Evolutionary conservation across 305 asterid species (phyloP), one percentile per base, ranked within the genome.

Genomic region (Fraxinus sp.): DNA sequence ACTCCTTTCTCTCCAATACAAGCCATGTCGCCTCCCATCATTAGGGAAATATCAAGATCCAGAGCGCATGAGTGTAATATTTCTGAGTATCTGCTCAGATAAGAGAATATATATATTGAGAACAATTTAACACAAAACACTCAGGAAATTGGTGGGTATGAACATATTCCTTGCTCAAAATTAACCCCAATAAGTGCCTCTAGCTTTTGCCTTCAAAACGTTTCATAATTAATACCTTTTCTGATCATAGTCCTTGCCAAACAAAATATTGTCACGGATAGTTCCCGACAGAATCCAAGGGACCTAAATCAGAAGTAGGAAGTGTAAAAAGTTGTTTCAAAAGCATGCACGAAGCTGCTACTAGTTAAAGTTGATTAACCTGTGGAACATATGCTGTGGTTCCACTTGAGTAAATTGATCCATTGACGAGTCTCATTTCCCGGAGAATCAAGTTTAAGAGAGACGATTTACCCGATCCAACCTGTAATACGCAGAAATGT

Each of bases 251-350:
- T 87, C 93, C 85, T 88, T 91, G 77, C 98, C 99, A 7, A 96
- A 92, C 91, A 96, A 86, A 87, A 96, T 89, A 82, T 96, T 96
- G 82, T 96, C 97, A 77, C 98, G 99, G 64, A 96, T 85, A 46
- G 97, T 93, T 88, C 99, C 99, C 59, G 98, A 93, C 89, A 92
- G 91, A 86, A 92, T 92, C 98, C 99, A 96, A 35, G 99, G 97
- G 75, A 93, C 93, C 99, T 96, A 77, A 77, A 85, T 59, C 81
- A 86, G 82, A 76, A 62, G 72, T 16, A 72, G 78, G 77, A 85
- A 52, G 72, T 46, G 41, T 79, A 22, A 85, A 79, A 66, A 73
- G 28, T n/a, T 10, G 6, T 41, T 77, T 24, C 3, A 14, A 72
- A 39, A 70, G 82, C 85, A 82, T 77, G 57, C 72, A 78, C 77